A percentile compares a stretch with the other conserved stretches of the same genome.
phyloP scores from a whole-genome alignment of 192 early-diverging fungal genomes.

The Backusella mclennaniae region DNA sequence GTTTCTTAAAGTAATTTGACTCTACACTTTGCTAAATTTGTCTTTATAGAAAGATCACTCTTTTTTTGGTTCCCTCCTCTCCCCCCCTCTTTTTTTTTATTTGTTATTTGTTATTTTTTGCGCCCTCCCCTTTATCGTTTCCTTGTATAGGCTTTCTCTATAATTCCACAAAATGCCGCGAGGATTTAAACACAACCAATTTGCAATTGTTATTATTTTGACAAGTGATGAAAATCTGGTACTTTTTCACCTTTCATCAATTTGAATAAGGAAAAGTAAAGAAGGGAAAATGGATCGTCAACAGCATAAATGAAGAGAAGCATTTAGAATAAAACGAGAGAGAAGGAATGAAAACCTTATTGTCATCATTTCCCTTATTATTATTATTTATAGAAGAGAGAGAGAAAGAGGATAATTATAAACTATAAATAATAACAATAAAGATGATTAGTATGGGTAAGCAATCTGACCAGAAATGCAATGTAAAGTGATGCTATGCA shows the following conservation, averaged over 20 bases:
- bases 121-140: background rate
- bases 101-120: background rate
- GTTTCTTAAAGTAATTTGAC: conserved; percentile 5
- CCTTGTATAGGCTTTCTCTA: background rate
- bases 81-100: background rate
- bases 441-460: background rate
- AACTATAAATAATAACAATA: background rate
- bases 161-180: background rate
- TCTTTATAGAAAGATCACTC: conserved; percentile 8
- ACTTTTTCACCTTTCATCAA: background rate
- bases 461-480: conserved; percentile 7
- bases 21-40: background rate
- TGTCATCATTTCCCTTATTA: background rate
- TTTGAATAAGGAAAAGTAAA: background rate
- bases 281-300: too few species aligned
- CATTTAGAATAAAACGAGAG: background rate
- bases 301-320: too few species aligned
- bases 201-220: background rate
- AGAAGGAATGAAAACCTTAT: background rate
- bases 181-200: background rate
- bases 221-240: background rate
- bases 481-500: background rate
- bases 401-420: background rate
- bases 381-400: background rate
- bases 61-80: background rate